These are phyloP conservation scores for Annulohypoxylon moriforme DNA, from an alignment of 495 filamentous ascomycete species.

Conservation along the genomic window DNA sequence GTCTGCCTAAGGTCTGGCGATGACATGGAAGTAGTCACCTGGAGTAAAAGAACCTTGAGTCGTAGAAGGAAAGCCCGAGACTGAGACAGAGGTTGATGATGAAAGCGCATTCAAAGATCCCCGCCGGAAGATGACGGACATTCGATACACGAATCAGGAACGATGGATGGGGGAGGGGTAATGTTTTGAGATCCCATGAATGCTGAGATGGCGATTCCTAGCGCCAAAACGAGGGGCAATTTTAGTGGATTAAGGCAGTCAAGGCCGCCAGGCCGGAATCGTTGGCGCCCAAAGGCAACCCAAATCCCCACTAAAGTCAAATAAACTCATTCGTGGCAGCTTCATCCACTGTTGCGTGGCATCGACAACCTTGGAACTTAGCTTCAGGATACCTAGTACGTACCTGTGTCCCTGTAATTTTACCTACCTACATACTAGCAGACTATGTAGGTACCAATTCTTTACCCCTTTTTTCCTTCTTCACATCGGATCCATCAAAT, in stretches of 20 bases:
- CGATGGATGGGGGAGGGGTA: constrained; percentile 36
- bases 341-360: neutral
- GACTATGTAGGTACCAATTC: no score
- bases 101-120: constrained; percentile 26
- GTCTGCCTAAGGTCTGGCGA: neutral
- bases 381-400: constrained; percentile 2
- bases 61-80: neutral
- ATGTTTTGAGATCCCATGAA: neutral
- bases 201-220: neutral
- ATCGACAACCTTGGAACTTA: neutral
- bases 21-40: neutral
- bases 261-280: constrained; percentile 1
- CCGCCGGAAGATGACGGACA: constrained; percentile 29
- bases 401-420: neutral
- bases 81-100: constrained; percentile 10
- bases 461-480: constrained; percentile 5
- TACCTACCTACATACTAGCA: no score
- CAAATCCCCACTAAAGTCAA: constrained; percentile 18
- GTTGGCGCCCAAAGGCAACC: constrained; percentile 43
- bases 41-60: neutral
- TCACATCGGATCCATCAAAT: neutral
- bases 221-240: constrained; percentile 7
- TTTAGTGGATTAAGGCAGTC: constrained; percentile 16
- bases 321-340: constrained; percentile 10
- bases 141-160: constrained; percentile 22